Conservation (phyloP, 2,329 filamentous ascomycete genomes). For the Rutstroemia sp. region DNA sequence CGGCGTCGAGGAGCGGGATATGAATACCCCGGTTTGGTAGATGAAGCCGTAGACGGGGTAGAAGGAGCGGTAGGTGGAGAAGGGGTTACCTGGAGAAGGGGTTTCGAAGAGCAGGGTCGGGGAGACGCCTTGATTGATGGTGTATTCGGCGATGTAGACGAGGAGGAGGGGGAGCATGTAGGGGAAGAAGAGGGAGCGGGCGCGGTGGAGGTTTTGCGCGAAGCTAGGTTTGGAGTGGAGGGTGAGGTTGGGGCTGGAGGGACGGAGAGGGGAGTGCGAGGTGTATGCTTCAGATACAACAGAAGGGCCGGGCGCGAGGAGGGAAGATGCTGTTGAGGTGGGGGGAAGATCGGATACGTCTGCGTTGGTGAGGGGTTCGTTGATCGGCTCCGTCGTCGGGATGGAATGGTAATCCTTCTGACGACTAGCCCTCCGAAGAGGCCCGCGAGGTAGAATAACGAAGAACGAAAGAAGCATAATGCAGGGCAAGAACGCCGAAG, state of each 20-base stretch:
- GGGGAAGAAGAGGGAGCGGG: slow-evolving; percentile 62
- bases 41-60: slow-evolving; percentile 94
- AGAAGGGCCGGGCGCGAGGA: slow-evolving; percentile 31
- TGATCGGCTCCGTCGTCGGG: slow-evolving; percentile 30
- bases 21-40: slow-evolving; percentile 91
- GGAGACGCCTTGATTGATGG: slow-evolving; percentile 90
- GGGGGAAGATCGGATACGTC: slow-evolving; percentile 29
- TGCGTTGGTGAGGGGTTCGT: background rate
- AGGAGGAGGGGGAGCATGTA: slow-evolving; percentile 87
- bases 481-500: slow-evolving; percentile 69
- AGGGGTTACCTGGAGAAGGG: slow-evolving; percentile 68
- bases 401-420: slow-evolving; percentile 45
- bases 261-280: slow-evolving; percentile 17
- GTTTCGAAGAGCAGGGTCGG: slow-evolving; percentile 91
- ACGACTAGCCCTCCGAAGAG: slow-evolving; percentile 43
- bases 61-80: slow-evolving; percentile 74
- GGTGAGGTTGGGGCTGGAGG: background rate
- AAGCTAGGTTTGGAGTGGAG: slow-evolving; percentile 27
- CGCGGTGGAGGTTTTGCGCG: slow-evolving; percentile 52
- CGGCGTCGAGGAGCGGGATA: slow-evolving; percentile 84
- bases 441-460: slow-evolving; percentile 62
- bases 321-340: slow-evolving; percentile 39
- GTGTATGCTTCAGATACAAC: slow-evolving; percentile 36
- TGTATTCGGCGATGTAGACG: slow-evolving; percentile 95
- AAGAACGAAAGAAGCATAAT: slow-evolving; percentile 89